Base-by-base conservation (phyloP, 805 yeast genomes). In the Wickerhamiella parazyma region DNA sequence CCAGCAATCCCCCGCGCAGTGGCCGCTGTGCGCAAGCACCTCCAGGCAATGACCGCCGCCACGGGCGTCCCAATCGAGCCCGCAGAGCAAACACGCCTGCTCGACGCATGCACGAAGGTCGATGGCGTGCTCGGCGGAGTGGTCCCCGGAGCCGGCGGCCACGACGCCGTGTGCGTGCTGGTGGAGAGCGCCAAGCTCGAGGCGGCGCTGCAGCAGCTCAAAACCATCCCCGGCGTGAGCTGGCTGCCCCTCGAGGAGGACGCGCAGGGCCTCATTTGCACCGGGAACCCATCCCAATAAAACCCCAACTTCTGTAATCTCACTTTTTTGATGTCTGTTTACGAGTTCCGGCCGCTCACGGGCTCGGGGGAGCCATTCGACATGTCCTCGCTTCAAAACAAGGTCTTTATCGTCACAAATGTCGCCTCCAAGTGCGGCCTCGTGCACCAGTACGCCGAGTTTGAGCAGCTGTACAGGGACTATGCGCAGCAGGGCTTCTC, bases 141-240 rank as follows among this genome's bases (percentile, higher is more conserved):
- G 26, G 94, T 91, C 3, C 98, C 98, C 0, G 98, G 98, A 2
- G 98, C 98, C 0, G 98, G 98, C 21, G 98, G 98, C 0, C 81
- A 77, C 57, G 98, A 91, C 65, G 98, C 98, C 0, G 73, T 91
- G 16, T 73, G 93, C 45, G 55, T 89, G 21, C 60, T 91, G 21
- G 78, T 80, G 2, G 67, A 72, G 1, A 74, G 71, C 21, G 55
- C 60, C 1, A 58, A 72, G 2, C 57, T 72, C 2, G 59, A 54
- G 2, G 3, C 31, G 6, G 2, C 47, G 52, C 9, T 65, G 75
- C 36, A 43, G 48, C 24, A 29, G 44, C 20, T 53, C 46, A 25
- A 61, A 69, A 1, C 40, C 44, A 17, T 40, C 26, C 33, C 25
- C 24, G 25, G 24, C 17, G 38, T 46, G 8, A 20, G 44, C 14